Percentiles rank a stretch among this genome's conserved stretches.
Conservation (phyloP, 1,284 basidiomycete species). For the Lignosus rhinocerotis region DNA sequence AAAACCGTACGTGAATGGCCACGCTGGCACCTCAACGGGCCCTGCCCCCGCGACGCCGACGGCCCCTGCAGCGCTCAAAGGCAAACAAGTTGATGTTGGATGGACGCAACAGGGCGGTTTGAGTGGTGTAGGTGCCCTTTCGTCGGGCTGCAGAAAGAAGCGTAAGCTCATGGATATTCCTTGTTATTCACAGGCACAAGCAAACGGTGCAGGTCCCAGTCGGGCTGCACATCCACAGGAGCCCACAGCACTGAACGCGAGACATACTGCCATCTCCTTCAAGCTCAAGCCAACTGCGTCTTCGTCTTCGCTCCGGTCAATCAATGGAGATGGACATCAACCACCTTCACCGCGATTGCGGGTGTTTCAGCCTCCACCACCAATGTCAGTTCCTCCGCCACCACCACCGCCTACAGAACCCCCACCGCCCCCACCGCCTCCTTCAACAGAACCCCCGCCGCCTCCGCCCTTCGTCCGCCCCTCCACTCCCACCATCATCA, state of each 20-base stretch:
- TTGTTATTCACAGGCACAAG: constrained; percentile 27
- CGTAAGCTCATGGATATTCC: constrained; percentile 28
- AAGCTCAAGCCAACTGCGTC: constrained; percentile 27
- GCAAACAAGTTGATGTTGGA: constrained; percentile 35
- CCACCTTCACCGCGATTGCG: constrained; percentile 26
- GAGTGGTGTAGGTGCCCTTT: constrained; percentile 28
- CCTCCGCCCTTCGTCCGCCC: constrained; percentile 29
- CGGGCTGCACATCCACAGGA: constrained; percentile 25
- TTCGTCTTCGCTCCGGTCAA: constrained; percentile 13
- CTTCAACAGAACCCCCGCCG: constrained; percentile 26
- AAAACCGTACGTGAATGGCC: constrained; percentile 34
- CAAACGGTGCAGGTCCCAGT: constrained; percentile 30
- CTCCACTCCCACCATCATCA: constrained; percentile 24
- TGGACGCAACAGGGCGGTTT: constrained; percentile 19
- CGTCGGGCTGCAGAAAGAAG: constrained; percentile 16
- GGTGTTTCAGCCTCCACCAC: constrained; percentile 20
- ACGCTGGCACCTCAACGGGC: constrained; percentile 28
- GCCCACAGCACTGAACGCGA: constrained; percentile 25
- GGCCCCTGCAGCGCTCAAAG: constrained; percentile 33
- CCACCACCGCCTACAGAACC: constrained; percentile 30
- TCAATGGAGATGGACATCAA: constrained; percentile 18
- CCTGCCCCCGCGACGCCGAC: constrained; percentile 31
- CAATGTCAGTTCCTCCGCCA: constrained; percentile 22
- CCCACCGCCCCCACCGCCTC: constrained; percentile 25
- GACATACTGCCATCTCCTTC: constrained; percentile 31